phyloP scores from a whole-genome alignment of 1,139 yeast species.

The Kodamaea fungicola region DNA sequence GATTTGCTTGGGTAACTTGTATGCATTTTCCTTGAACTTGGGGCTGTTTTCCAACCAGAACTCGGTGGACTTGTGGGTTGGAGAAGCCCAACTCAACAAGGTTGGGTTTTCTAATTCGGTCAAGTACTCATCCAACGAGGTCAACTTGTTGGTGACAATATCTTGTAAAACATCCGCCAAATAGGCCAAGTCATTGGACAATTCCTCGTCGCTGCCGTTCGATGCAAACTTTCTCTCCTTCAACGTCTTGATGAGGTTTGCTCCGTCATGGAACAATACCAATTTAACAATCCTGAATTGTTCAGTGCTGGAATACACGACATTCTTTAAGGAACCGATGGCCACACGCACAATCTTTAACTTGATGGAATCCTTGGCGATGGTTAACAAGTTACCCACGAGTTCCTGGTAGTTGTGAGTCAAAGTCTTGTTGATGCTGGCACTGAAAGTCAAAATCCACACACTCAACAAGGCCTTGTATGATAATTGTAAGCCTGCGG shows the following conservation, averaged over 20 bases:
- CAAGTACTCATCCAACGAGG: conserved; percentile 90
- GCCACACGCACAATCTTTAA: conserved; percentile 86
- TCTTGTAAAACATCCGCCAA: conserved; percentile 61
- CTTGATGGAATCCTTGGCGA: conserved; percentile 76
- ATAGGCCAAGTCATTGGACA: conserved; percentile 64
- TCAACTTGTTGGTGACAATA: conserved; percentile 66
- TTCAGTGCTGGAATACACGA: conserved; percentile 36
- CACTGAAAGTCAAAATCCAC: conserved; percentile 83
- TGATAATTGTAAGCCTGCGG: conserved; percentile 75
- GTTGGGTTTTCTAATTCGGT: conserved; percentile 80
- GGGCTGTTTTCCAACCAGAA: conserved; percentile 86
- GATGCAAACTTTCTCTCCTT: conserved; percentile 84
- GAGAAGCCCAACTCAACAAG: conserved; percentile 78
- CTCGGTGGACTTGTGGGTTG: conserved; percentile 83
- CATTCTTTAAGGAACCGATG: conserved; percentile 67
- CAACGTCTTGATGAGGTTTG: conserved; percentile 63
- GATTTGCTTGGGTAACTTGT: conserved; percentile 61
- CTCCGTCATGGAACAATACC: conserved; percentile 73
- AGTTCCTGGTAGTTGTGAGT: conserved; percentile 60
- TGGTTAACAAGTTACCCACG: conserved; percentile 45
- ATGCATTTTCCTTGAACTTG: conserved; percentile 74
- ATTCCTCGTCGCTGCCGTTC: conserved; percentile 72
- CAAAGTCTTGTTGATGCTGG: conserved; percentile 49
- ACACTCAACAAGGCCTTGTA: conserved; percentile 73
- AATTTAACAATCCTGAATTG: conserved; percentile 59